Evolutionary conservation across 768 basidiomycete species (phyloP), one percentile per base, ranked within the genome.

Genomic region (Mycena haematopus): DNA sequence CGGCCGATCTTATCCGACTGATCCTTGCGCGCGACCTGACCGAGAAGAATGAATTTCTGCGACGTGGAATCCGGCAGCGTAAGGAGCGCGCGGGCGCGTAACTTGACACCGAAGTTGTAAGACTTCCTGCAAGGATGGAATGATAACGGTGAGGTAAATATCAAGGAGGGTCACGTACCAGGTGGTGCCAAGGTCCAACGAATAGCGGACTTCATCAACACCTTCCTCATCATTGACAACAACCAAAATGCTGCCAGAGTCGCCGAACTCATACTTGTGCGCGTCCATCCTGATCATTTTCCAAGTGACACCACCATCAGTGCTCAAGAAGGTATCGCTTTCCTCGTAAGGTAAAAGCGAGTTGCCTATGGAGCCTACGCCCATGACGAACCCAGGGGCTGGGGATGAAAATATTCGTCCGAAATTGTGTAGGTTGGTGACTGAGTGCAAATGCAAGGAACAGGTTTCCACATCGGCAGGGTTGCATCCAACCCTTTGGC

Each of bases 201-300:
- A 93, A 72, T 96, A 99, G 44, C 78, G 79, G 21, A 97, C 77
- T 15, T 76, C 77, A 63, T 90, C 85, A 3, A 88, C 89, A 24
- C 76, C 71, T 38, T 91, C 88, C 70, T 99, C 96, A 68, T 99
- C 95, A 67, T 96, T 89, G 4, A 95, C 85, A 25, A 89, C 79
- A 13, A 99, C 85, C 33, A 92, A 69, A 27, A 99, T 84, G 69
- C 90, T 91, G 0, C 84, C 97, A 69, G 83, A 82, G 70, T 97
- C 97, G 6, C 97, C 97, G 73, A 99, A 96, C 76, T 99, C 96
- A 70, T 98, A 98, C 76, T 95, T 95, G 72, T 93, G 89, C 0
- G 96, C 92, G 24, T 89, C 87, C 55, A 75, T 77, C 45, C 79
- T 79, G 11, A 89, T 82, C 90, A 93, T 94, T 24, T 70, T 77